Conservation (phyloP, 768 basidiomycete species). For the Auricularia heimuer region DNA sequence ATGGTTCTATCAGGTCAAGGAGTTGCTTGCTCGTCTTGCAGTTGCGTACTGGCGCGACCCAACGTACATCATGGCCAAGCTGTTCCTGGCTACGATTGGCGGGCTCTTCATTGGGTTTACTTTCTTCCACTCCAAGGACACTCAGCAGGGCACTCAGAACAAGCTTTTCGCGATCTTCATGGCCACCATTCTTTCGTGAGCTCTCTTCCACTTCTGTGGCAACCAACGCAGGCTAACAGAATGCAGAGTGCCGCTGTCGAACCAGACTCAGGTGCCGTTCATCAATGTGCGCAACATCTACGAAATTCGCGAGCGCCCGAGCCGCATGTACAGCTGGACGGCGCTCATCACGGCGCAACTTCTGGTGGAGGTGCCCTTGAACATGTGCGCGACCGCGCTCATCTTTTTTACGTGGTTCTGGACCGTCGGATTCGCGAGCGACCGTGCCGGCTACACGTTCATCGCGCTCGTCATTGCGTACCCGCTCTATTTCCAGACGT, state of each 20-base stretch:
- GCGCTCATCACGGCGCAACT: conserved; percentile 26
- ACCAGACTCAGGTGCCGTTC: conserved; percentile 56
- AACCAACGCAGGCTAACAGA: not conserved
- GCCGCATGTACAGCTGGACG: conserved; percentile 56
- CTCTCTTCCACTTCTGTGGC: not conserved
- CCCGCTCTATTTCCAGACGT: conserved; percentile 51
- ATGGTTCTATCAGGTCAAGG: conserved; percentile 39
- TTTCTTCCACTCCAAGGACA: conserved; percentile 46
- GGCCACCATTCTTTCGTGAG: not conserved
- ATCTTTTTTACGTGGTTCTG: conserved; percentile 64
- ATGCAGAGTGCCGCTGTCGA: conserved; percentile 38
- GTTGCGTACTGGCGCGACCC: conserved; percentile 46
- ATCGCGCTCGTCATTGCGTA: conserved; percentile 44
- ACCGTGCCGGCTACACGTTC: conserved; percentile 50
- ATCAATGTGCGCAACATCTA: conserved; percentile 50
- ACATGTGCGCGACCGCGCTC: conserved; percentile 44
- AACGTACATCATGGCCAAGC: conserved; percentile 43
- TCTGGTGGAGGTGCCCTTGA: conserved; percentile 51
- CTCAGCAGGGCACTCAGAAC: conserved; percentile 51
- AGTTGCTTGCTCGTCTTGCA: conserved; percentile 36
- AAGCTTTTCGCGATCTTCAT: conserved; percentile 36
- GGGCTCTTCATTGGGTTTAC: conserved; percentile 43
- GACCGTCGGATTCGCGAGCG: conserved; percentile 44
- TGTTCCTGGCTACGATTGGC: conserved; percentile 22
- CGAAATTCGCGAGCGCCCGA: conserved; percentile 56